Conservation (phyloP, 805 yeast genomes). For the Candida argentea region DNA sequence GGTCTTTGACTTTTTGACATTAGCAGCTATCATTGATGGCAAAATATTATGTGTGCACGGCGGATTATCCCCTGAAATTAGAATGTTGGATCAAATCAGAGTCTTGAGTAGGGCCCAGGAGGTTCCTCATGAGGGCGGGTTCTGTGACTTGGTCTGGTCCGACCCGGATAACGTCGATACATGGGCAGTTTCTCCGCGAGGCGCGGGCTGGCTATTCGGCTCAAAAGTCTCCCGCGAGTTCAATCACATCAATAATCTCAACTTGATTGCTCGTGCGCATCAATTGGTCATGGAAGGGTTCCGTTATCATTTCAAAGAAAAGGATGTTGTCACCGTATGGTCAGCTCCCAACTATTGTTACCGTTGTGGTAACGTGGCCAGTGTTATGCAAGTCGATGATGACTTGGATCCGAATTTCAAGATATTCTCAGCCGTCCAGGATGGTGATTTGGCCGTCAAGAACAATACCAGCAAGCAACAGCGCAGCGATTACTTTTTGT, state of each 20-base stretch:
- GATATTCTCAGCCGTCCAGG: conserved; percentile 93
- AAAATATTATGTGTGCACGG: conserved; percentile 94
- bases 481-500: conserved; percentile 37
- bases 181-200: conserved; percentile 97
- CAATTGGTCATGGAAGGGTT: conserved; percentile 98
- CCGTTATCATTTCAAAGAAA: conserved; percentile 90
- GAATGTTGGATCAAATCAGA: conserved; percentile 94
- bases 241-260: conserved; percentile 86
- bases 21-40: conserved; percentile 95
- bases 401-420: conserved; percentile 81
- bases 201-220: conserved; percentile 98
- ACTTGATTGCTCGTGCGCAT: conserved; percentile 90
- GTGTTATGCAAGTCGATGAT: conserved; percentile 93
- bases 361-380: conserved; percentile 96
- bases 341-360: conserved; percentile 96
- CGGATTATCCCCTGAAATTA: conserved; percentile 91
- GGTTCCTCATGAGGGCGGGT: conserved; percentile 98
- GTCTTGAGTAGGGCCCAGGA: conserved; percentile 94
- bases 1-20: conserved; percentile 85
- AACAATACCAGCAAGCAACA: conserved; percentile 30
- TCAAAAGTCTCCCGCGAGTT: conserved; percentile 90
- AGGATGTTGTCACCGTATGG: conserved; percentile 97
- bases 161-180: conserved; percentile 97
- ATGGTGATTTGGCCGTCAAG: conserved; percentile 43
- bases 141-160: conserved; percentile 95